Evolutionary conservation across 371 early-diverging fungal genomes (phyloP), one percentile per base, ranked within the genome.

Genomic region (Mortierella sp.): DNA sequence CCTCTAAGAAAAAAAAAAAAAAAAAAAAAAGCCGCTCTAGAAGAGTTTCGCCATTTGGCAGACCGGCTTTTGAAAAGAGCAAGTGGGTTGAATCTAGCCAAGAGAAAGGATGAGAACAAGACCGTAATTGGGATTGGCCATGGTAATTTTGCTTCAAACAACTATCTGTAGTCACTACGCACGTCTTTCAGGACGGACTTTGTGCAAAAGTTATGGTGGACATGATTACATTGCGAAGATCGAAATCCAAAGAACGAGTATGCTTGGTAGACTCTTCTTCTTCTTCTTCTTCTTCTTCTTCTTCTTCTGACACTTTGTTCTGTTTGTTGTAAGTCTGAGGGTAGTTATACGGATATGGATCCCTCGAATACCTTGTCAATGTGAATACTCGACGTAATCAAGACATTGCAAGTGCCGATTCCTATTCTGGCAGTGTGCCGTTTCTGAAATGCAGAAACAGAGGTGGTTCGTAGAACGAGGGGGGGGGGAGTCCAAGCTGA

Each of bases 191-290:
- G 2, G 50, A 5, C 50, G 21, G 4, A 50, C 5, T 50, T 50
- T 50, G 6, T 50, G 25, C 43, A 19, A 43, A 16, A 37, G 59
- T 29, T 21, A 37, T 26, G 11, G 59, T 37, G 15, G 11, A 29
- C 59, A 29, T 12, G 59, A 14, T 16, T 21, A 59, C 44, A 6
- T 59, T 19, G 37, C 59, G 59, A 62, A 26, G 46, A 46, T 50
- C 50, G 50, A 23, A 62, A 28, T 15, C 50, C 62, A 19, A 62
- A 62, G 62, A 62, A 21, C 21, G 62, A 7, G 25, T 50, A 1
- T 28, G 51, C 28, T 63, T 50, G 21, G n/a, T 21, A 26, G 26
- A 19, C 28, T 63, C 53, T 56, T 52, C 4, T 14, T 50, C 21
- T 50, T 50, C 5, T 21, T n/a, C 53, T 23, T 53, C 23, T 23